Evolutionary conservation across 805 yeast genomes (phyloP), one percentile per base, ranked within the genome.

Genomic region (Schwanniomyces pseudopolymorphus): DNA sequence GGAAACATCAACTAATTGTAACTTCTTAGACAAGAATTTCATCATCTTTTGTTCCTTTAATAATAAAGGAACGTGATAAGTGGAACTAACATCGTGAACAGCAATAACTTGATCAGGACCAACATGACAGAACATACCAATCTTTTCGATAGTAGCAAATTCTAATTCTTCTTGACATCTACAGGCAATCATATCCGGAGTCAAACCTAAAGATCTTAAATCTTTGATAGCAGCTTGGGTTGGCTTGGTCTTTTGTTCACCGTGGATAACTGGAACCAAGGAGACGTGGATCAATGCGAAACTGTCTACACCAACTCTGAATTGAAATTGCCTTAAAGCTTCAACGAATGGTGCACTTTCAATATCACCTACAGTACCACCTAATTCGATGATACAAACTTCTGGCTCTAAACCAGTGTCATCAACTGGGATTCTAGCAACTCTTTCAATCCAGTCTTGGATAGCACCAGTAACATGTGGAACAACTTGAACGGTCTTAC

Each of bases 291-390:
- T 89, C 64, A 94, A 78, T 16, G 97, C 96, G 71, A 94, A 94
- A 72, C 89, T 94, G 55, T 89, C 96, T 47, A 77, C 74, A 16
- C 98, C 98, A 50, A 92, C 98, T 64, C 96, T 84, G 75, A 94
- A 94, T 77, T 94, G 99, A 74, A 94, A 94, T 73, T 94, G 99
- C 78, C 99, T 87, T 53, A 94, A 81, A 21, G 99, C 99, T 75
- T 94, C 99, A 46, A 94, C 97, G 57, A 94, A 94, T 22, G 99
- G 99, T 44, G 98, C 99, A 64, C 92, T 83, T 75, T 94, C 99
- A 61, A 94, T 94, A 67, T 94, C 99, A 64, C 99, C 99, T 49
- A 94, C 99, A 25, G 99, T 94, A 67, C 99, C 99, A 67, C 99
- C 99, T 50, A 94, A 80, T 75, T 92, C 99, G 55, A 94, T 84